These are phyloP conservation scores for Fusarium siculi DNA, from an alignment of 2,329 filamentous ascomycete species.

Conservation along the genomic window DNA sequence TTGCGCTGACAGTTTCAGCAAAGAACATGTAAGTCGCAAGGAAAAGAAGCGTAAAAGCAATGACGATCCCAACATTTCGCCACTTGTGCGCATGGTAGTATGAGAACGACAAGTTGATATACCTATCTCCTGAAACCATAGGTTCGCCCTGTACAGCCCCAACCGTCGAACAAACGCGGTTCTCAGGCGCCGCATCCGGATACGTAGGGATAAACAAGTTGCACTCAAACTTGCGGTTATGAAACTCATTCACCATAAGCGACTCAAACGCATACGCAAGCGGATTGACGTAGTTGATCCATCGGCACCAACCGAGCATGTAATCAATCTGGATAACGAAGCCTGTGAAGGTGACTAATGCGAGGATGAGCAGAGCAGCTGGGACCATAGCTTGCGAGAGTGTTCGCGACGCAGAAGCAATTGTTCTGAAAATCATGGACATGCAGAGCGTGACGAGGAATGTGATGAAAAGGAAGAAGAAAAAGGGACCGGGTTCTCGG, in stretches of 20 bases:
- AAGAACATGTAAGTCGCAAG: conserved; percentile 59
- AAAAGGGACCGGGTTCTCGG: conserved; percentile 57
- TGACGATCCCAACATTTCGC: conserved; percentile 67
- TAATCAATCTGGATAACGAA: conserved; percentile 54
- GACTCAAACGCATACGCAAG: conserved; percentile 73
- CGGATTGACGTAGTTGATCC: conserved; percentile 74
- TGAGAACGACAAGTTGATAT: conserved; percentile 54
- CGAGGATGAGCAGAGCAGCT: conserved; percentile 50
- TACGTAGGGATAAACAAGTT: conserved; percentile 46
- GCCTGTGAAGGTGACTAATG: conserved; percentile 54
- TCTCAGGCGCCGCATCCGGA: conserved; percentile 29
- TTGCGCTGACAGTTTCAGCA: conserved; percentile 58
- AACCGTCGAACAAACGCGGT: conserved; percentile 58
- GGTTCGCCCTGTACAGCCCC: conserved; percentile 58
- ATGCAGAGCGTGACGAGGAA: conserved; percentile 50
- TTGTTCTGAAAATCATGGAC: conserved; percentile 58
- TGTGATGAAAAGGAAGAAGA: conserved; percentile 57
- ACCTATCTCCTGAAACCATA: conserved; percentile 59
- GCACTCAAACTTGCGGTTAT: conserved; percentile 41
- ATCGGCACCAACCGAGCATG: conserved; percentile 72
- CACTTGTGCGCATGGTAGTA: conserved; percentile 62
- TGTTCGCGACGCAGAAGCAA: conserved; percentile 60
- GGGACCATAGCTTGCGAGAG: conserved; percentile 57
- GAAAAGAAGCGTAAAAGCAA: conserved; percentile 61
- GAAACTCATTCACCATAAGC: conserved; percentile 74